phyloP scores from a whole-genome alignment of 306 rosid species.

The Acmispon strigosus region DNA sequence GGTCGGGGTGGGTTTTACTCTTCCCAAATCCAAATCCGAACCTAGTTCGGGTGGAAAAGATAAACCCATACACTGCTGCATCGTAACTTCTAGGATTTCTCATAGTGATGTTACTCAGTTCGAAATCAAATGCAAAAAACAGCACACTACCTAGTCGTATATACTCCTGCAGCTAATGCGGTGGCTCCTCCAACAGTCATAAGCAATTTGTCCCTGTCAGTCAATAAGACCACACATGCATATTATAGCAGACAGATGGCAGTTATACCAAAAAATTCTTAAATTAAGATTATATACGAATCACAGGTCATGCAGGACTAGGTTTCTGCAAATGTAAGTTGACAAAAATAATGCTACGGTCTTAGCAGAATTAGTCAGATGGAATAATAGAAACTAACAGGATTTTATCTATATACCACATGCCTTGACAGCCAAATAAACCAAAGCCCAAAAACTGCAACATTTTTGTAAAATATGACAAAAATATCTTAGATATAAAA shows the following conservation, averaged over 20 bases:
- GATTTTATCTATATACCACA: not conserved
- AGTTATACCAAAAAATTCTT: constrained; percentile 7
- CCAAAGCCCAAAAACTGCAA: not conserved
- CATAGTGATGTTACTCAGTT: not conserved
- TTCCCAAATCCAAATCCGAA: no score
- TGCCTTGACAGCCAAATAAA: not conserved
- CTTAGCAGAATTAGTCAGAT: not conserved
- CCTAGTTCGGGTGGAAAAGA: no score
- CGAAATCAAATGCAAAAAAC: constrained; percentile 20
- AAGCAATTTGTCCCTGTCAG: constrained; percentile 82
- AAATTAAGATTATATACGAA: not conserved
- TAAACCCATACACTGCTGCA: no score
- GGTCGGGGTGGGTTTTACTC: no score
- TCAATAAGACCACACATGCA: constrained; percentile 86
- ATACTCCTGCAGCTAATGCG: constrained; percentile 96
- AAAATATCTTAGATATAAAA: not conserved
- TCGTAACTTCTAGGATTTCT: no score
- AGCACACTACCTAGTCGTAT: constrained; percentile 74
- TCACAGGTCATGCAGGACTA: not conserved
- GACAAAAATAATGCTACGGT: constrained; percentile 3
- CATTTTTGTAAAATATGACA: not conserved
- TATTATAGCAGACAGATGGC: constrained; percentile 13
- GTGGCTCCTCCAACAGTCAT: constrained; percentile 99
- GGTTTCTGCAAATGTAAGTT: not conserved
- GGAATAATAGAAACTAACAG: constrained; percentile 2